These are phyloP conservation scores for Picea abies DNA, from an alignment of 83 land plant genomes.

Conservation along the genomic window DNA sequence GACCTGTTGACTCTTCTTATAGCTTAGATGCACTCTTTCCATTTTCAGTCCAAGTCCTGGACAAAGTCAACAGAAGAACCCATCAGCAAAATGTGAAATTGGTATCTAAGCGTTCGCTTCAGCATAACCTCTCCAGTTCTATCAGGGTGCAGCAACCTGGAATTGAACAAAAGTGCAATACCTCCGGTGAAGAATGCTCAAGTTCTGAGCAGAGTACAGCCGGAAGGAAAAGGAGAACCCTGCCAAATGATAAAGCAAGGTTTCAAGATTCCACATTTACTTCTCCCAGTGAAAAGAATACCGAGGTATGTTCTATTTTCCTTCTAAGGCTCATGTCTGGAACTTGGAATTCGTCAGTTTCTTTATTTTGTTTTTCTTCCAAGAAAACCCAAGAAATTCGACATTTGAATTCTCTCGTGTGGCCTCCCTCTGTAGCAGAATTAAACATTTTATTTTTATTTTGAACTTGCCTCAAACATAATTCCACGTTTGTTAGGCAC, in stretches of 20 bases:
- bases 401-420: no score
- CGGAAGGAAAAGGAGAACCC: no score
- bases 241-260: not conserved
- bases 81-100: conserved; percentile 11
- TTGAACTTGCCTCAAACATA: no score
- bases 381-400: no score
- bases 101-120: not conserved
- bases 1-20: conserved; percentile 7
- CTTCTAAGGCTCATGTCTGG: not conserved
- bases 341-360: no score
- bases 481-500: no score
- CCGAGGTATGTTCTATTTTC: not conserved
- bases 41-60: conserved; percentile 3
- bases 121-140: not conserved
- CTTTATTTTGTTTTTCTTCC: no score
- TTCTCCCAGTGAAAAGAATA: not conserved
- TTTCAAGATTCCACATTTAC: not conserved
- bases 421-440: no score
- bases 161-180: not conserved
- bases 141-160: not conserved
- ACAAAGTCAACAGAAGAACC: not conserved
- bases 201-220: conserved; percentile 8
- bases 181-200: conserved; percentile 8
- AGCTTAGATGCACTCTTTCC: conserved; percentile 4
- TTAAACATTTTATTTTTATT: no score